Evolutionary conservation across 768 basidiomycete species (phyloP), one percentile per base, ranked within the genome.

Genomic region (Suillus cothurnatus): DNA sequence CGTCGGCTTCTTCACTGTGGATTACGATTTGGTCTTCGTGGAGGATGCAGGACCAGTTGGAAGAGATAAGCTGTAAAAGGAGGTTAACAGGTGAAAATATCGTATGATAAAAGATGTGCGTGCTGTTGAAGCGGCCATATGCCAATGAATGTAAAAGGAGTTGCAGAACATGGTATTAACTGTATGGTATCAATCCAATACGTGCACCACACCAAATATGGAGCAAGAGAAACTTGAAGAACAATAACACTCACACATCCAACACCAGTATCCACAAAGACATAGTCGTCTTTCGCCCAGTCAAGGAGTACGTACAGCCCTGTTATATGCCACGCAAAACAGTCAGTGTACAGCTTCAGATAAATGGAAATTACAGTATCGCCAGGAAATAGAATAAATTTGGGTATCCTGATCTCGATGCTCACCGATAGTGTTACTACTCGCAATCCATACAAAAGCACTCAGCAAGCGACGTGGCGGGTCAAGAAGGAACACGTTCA

Each of bases 41-140:
- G 12, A 91, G 74, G 56, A 91, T 91, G 70, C 90, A 92, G 28
- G 89, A 90, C 90, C 90, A 92, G 64, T 91, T 91, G 12, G 89
- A 88, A 23, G 88, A 88, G 72, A 82, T 79, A 15, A 84, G 81
- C 90, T 91, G 66, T 26, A 62, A 64, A 61, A 12, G 9, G 7
- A 55, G 14, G 52, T 64, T 26, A 47, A 47, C 15, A 11, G 61
- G 67, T 62, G 61, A 63, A 41, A 39, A 60, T 26, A 17, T 59
- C 53, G 26, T 23, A 55, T 21, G 12, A 19, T 21, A 53, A 53
- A 55, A 14, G 11, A 55, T n/a, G 14, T n/a, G 53, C 31, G 31
- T 55, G 53, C 11, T 21, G 31, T 31, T 32, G 53, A 28, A n/a
- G 21, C 6, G 5, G 21, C 31, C 31, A 55, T 14, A 55, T 52